A percentile compares a stretch with the other conserved stretches of the same genome.
phyloP scores from a whole-genome alignment of 2,329 filamentous ascomycete genomes.

The Simplicillium sp. region DNA sequence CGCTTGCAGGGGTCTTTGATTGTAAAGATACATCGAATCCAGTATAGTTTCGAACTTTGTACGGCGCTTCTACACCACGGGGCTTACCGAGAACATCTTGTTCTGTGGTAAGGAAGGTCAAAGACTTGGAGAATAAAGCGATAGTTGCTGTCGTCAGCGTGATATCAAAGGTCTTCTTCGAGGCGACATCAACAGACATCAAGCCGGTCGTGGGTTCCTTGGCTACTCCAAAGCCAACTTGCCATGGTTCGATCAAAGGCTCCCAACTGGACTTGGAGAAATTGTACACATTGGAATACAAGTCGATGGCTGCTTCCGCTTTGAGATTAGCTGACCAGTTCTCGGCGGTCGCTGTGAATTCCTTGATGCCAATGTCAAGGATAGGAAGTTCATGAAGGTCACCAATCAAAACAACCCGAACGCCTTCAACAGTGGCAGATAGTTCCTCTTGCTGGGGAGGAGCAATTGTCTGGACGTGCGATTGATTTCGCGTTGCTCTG shows the following conservation, averaged over 20 bases:
- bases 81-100: conserved; percentile 85
- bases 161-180: conserved; percentile 82
- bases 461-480: conserved; percentile 4
- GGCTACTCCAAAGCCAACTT: conserved; percentile 81
- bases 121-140: conserved; percentile 84
- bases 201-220: conserved; percentile 67
- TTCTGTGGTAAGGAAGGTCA: conserved; percentile 81
- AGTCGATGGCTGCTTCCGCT: conserved; percentile 82
- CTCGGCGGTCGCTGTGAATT: conserved; percentile 72
- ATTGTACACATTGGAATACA: conserved; percentile 95
- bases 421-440: conserved; percentile 75
- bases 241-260: conserved; percentile 91
- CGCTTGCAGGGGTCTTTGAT: conserved; percentile 57
- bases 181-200: conserved; percentile 76
- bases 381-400: conserved; percentile 93
- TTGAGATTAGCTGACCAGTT: conserved; percentile 88
- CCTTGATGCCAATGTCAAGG: conserved; percentile 86
- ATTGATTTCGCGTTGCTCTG: conserved; percentile 11
- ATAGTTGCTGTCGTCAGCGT: conserved; percentile 92
- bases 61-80: conserved; percentile 82
- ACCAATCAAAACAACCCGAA: conserved; percentile 88
- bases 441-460: conserved; percentile 56
- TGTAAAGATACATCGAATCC: conserved; percentile 84
- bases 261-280: conserved; percentile 99
- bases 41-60: conserved; percentile 89